A percentile compares a stretch with the other conserved stretches of the same genome.
These are phyloP conservation scores for Gymnopus androsaceus DNA, from an alignment of 1,284 basidiomycete genomes.

Conservation along the genomic window DNA sequence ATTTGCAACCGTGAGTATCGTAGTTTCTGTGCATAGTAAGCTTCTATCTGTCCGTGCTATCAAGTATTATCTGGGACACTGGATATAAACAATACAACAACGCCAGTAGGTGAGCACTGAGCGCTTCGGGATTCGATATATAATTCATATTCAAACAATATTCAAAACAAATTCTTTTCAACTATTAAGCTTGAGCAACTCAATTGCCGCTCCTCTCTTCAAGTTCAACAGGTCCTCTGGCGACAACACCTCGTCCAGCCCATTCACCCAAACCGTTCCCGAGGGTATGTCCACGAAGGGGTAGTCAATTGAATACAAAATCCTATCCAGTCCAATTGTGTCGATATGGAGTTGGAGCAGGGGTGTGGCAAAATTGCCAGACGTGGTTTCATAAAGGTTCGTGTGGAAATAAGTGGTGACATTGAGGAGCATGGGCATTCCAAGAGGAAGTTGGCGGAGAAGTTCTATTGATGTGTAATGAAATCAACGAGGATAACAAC, in stretches of 20 bases:
- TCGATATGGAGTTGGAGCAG: constrained; percentile 41
- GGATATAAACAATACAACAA: too few relatives aligned
- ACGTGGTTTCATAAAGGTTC: constrained; percentile 46
- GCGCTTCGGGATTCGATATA: too few relatives aligned
- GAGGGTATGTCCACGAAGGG: constrained; percentile 33
- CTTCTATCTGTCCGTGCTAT: too few relatives aligned
- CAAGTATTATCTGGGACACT: too few relatives aligned
- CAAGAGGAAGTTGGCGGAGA: constrained; percentile 26
- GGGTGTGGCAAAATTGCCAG: constrained; percentile 44
- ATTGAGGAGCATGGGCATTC: constrained; percentile 44
- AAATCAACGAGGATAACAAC: neutral
- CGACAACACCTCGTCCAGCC: constrained; percentile 23
- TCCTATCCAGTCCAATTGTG: constrained; percentile 41
- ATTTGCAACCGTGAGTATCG: too few relatives aligned
- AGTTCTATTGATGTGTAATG: constrained; percentile 27
- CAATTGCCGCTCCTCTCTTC: too few relatives aligned
- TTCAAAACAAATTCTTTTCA: too few relatives aligned
- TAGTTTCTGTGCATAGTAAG: too few relatives aligned
- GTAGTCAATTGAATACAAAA: constrained; percentile 46
- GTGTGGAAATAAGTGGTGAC: constrained; percentile 40
- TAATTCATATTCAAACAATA: too few relatives aligned
- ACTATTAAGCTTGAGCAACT: too few relatives aligned
- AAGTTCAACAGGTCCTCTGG: constrained; percentile 25
- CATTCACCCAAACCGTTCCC: constrained; percentile 33
- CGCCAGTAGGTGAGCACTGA: too few relatives aligned